Base-by-base conservation (phyloP, 2,329 filamentous ascomycete species). In the Beauveria pseudobassiana region DNA sequence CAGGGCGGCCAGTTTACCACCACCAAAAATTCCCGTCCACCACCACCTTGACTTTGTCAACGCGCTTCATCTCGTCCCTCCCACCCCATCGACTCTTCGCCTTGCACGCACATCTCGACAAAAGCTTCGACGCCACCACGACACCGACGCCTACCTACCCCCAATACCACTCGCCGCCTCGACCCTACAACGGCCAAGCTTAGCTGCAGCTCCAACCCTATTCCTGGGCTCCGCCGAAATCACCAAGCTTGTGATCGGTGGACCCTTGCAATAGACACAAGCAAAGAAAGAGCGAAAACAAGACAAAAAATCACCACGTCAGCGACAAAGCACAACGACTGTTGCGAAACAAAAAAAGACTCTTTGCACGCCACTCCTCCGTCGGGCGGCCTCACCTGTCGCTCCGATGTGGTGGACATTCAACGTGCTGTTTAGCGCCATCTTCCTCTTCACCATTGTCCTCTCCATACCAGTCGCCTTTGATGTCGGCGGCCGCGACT, bases 381-480 rank as follows among this genome's bases (percentile, higher is more conserved):
- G 43, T 54, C 55, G 56, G 50, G 55, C 55, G 57, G 51, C 62
- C 10, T 62, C 59, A 67, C 67, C 34, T 50, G 67, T 69, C 72
- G 74, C 70, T 68, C 73, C 79, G 76, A 96, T 96, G 90, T 92
- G 88, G 82, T 84, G 81, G 88, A 82, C 93, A 76, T 86, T 93
- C 76, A 87, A 88, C 73, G 83, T 88, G 74, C 73, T 93, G 69
- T 91, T 91, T 72, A 91, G 91, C 77, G 82, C 88, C 72, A 77
- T 91, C 76, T 98, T 97, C 78, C 87, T 98, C 69, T 83, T 93
- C 76, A 90, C 90, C 77, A 92, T 97, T 75, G 87, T 98, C 72
- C 89, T 98, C 73, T 96, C 92, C 65, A 95, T 99, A 73, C 95
- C 95, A 64, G 87, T 99, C 73, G 91, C 93, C 70, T 98, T 98